Conservation (phyloP, 768 basidiomycete genomes). For the Polyporus arcularius region DNA sequence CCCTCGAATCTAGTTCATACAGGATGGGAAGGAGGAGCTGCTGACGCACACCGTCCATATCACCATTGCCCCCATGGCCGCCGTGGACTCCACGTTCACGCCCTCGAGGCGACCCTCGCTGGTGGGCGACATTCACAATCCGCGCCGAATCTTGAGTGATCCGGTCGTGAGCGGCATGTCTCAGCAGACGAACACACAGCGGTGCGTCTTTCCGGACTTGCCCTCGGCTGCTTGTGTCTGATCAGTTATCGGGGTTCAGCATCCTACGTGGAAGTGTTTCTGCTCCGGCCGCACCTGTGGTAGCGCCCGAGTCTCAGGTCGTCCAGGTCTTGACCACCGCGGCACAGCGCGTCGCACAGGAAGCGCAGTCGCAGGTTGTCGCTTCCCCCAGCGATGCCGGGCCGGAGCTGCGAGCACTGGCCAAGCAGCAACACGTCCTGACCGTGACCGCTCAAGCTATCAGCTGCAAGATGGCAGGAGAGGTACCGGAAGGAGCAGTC, state of each 20-base stretch:
- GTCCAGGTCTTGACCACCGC: constrained; percentile 77
- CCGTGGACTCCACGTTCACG: constrained; percentile 46
- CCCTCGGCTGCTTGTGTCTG: neutral
- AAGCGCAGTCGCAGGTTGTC: constrained; percentile 68
- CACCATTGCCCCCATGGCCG: constrained; percentile 67
- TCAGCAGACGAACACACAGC: constrained; percentile 30
- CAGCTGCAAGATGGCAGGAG: constrained; percentile 65
- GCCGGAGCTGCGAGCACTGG: constrained; percentile 63
- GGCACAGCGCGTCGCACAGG: constrained; percentile 75
- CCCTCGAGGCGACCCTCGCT: constrained; percentile 50
- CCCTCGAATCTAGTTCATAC: constrained; percentile 50
- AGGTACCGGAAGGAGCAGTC: constrained; percentile 43
- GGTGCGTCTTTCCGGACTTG: constrained; percentile 26
- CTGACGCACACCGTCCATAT: constrained; percentile 69
- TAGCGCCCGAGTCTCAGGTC: constrained; percentile 65
- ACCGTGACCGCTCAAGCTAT: constrained; percentile 73
- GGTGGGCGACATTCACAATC: constrained; percentile 42
- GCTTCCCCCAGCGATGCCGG: constrained; percentile 47
- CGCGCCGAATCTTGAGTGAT: constrained; percentile 45
- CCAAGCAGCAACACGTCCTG: constrained; percentile 81
- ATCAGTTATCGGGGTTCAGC: neutral
- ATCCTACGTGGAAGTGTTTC: constrained; percentile 23
- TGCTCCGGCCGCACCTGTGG: constrained; percentile 35
- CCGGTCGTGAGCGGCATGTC: constrained; percentile 29
- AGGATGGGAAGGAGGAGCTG: constrained; percentile 75